These are phyloP conservation scores for Melanopsichium pennsylvanicum DNA, from an alignment of 1,284 basidiomycete species.

Conservation along the genomic window DNA sequence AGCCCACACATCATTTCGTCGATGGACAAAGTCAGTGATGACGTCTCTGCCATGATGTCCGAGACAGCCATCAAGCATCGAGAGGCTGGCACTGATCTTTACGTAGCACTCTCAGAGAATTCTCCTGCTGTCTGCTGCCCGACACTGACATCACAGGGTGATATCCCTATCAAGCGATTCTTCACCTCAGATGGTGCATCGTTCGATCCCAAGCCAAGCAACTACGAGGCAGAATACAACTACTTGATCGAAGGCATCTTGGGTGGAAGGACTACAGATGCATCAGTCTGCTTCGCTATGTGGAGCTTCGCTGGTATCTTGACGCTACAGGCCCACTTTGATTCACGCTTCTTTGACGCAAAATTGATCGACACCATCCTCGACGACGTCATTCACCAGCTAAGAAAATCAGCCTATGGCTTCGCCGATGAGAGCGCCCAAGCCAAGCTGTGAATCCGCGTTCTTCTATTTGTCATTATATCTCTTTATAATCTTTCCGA, in stretches of 20 bases:
- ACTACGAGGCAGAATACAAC: slow-evolving; percentile 6
- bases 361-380: slow-evolving; percentile 21
- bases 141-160: slow-evolving; percentile 28
- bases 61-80: slow-evolving; percentile 12
- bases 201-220: slow-evolving; percentile 4
- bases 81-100: slow-evolving; percentile 8
- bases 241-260: not conserved
- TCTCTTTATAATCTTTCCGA: too few species aligned
- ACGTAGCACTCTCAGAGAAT: slow-evolving; percentile 22
- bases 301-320: slow-evolving; percentile 8
- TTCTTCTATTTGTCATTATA: too few species aligned
- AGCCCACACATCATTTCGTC: slow-evolving; percentile 24
- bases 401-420: too few species aligned
- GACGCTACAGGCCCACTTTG: slow-evolving; percentile 22
- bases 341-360: slow-evolving; percentile 31
- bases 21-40: slow-evolving; percentile 10
- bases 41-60: slow-evolving; percentile 5
- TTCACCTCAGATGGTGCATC: slow-evolving; percentile 19
- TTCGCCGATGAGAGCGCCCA: too few species aligned
- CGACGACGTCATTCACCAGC: slow-evolving; percentile 8
- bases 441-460: too few species aligned
- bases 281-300: slow-evolving; percentile 28
- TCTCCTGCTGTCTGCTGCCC: slow-evolving; percentile 23
- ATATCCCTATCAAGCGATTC: slow-evolving; percentile 9
- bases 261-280: slow-evolving; percentile 23